A percentile compares a stretch with the other conserved stretches of the same genome.
phyloP scores from a whole-genome alignment of 1,284 basidiomycete genomes.

The Leccinum huronense region DNA sequence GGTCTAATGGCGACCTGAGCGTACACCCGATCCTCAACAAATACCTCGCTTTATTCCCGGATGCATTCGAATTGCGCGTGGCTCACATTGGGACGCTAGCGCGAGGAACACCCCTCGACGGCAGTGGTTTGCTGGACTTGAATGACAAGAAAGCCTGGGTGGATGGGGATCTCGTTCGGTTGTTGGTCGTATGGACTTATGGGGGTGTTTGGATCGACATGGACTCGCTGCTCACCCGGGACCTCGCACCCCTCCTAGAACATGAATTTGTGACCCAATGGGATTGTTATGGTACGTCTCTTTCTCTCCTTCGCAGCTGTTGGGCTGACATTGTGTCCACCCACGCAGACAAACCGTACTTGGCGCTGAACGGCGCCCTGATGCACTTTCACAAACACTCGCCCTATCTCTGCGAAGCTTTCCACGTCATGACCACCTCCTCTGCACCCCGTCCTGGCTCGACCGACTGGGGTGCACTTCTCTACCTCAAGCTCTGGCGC shows the following conservation, averaged over 20 bases:
- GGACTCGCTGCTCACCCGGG: conserved; percentile 87
- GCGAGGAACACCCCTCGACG: conserved; percentile 71
- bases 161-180: conserved; percentile 84
- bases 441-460: conserved; percentile 70
- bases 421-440: conserved; percentile 81
- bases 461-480: conserved; percentile 88
- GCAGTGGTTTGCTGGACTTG: conserved; percentile 53
- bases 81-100: conserved; percentile 71
- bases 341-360: conserved; percentile 77
- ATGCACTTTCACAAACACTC: conserved; percentile 89
- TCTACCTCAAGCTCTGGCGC: conserved; percentile 90
- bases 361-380: conserved; percentile 86
- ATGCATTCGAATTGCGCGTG: conserved; percentile 66
- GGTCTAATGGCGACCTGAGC: conserved; percentile 82
- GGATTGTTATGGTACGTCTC: conserved; percentile 86
- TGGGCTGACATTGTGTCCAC: neutral
- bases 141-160: conserved; percentile 85
- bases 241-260: conserved; percentile 80
- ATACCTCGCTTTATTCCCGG: conserved; percentile 63
- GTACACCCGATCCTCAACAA: conserved; percentile 58
- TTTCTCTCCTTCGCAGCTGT: neutral
- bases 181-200: conserved; percentile 82
- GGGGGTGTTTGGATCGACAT: conserved; percentile 96
- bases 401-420: conserved; percentile 93
- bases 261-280: conserved; percentile 95